Conservation (phyloP, 306 rosid species). For the Begonia masoniana region DNA sequence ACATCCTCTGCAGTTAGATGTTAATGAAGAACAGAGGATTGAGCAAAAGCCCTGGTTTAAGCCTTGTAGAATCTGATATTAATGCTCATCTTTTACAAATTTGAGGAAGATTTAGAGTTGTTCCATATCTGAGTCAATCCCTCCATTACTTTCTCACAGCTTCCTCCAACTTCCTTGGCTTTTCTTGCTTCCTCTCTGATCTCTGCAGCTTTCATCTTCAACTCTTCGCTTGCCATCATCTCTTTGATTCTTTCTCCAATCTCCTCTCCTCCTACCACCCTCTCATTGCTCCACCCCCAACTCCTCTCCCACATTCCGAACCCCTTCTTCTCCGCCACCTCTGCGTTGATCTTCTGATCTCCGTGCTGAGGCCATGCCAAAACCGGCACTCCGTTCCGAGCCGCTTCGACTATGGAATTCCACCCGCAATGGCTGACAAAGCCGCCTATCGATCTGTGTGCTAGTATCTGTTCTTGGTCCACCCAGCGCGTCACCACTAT, state of each 20-base stretch:
- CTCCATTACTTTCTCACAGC: constrained; percentile 14
- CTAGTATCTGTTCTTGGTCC: constrained; percentile 25
- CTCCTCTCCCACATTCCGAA: constrained; percentile 35
- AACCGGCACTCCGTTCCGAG: constrained; percentile 29
- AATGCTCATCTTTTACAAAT: too few relatives aligned
- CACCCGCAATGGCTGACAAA: constrained; percentile 52
- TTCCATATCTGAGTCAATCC: neutral
- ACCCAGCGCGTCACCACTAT: constrained; percentile 39
- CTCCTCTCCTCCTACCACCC: constrained; percentile 34
- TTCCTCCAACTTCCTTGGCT: constrained; percentile 24
- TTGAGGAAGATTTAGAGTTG: too few relatives aligned
- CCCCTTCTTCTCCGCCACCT: constrained; percentile 26
- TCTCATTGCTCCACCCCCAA: constrained; percentile 43
- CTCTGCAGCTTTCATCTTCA: constrained; percentile 14
- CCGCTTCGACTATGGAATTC: constrained; percentile 41
- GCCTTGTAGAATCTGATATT: constrained; percentile 25
- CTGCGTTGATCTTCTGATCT: constrained; percentile 45
- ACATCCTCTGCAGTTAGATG: too few relatives aligned
- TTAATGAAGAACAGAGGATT: constrained; percentile 53
- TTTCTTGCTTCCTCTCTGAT: constrained; percentile 21
- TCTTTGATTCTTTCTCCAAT: constrained; percentile 34
- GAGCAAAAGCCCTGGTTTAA: constrained; percentile 48
- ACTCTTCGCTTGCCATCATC: constrained; percentile 26
- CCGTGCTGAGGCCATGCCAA: constrained; percentile 49
- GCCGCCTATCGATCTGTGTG: constrained; percentile 32